Conservation (phyloP, 75 land plant genomes). For the Picea glauca region DNA sequence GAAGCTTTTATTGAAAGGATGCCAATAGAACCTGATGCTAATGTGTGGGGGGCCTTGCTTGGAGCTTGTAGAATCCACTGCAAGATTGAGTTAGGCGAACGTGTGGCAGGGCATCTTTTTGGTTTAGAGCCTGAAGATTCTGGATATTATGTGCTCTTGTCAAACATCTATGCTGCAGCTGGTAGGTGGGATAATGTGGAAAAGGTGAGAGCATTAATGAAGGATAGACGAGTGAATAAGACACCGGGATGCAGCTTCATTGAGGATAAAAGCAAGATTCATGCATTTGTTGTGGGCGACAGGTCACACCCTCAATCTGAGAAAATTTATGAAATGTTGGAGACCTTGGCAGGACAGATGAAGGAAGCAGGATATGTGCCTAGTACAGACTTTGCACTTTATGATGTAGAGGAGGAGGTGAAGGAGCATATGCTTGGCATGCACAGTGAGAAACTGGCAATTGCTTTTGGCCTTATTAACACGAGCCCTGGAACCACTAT, state of each 20-base stretch:
- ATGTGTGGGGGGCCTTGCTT: slow-evolving; percentile 20
- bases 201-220: slow-evolving; percentile 10
- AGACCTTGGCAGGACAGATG: background rate
- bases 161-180: slow-evolving; percentile 18
- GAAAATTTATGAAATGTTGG: slow-evolving; percentile 2
- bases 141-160: slow-evolving; percentile 13
- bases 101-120: background rate
- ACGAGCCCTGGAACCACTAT: slow-evolving; percentile 11
- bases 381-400: background rate
- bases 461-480: slow-evolving; percentile 12
- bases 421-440: slow-evolving; percentile 9
- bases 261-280: slow-evolving; percentile 10
- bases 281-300: slow-evolving; percentile 12
- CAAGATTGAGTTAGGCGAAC: slow-evolving; percentile 6
- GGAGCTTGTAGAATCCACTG: slow-evolving; percentile 12
- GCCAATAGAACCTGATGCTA: background rate
- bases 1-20: slow-evolving; percentile 4
- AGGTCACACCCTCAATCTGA: slow-evolving; percentile 11
- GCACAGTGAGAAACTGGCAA: slow-evolving; percentile 17
- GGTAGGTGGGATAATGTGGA: slow-evolving; percentile 9
- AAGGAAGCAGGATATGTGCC: slow-evolving; percentile 10
- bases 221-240: background rate
- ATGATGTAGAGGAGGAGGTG: background rate
- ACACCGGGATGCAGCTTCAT: slow-evolving; percentile 11
- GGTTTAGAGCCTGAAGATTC: slow-evolving; percentile 12